Percentiles rank a stretch among this genome's conserved stretches.
Evolutionary conservation across 2,329 filamentous ascomycete species (phyloP).

Genomic region (Lithohypha guttulata): DNA sequence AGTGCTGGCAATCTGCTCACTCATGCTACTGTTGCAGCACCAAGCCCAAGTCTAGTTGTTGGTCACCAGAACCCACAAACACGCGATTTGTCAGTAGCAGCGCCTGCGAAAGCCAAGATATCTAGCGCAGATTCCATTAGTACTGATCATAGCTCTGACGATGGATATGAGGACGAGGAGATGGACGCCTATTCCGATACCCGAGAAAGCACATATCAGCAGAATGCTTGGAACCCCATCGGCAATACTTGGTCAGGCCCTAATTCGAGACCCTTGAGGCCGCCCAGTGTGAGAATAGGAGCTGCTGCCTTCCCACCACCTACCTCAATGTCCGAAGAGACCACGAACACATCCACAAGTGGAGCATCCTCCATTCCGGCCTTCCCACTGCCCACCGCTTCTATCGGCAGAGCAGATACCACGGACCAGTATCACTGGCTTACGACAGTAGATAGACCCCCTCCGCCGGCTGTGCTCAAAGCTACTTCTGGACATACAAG

Average conservation of each 20-base stretch:
- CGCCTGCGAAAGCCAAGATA: constrained; percentile 34
- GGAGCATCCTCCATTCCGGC: constrained; percentile 18
- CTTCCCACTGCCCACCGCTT: constrained; percentile 16
- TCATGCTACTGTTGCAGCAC: constrained; percentile 31
- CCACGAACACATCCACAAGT: constrained; percentile 11
- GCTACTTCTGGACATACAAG: neutral
- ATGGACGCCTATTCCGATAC: constrained; percentile 23
- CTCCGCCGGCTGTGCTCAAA: neutral
- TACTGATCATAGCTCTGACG: constrained; percentile 27
- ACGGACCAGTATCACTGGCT: constrained; percentile 3
- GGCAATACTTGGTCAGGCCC: constrained; percentile 21
- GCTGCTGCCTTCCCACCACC: constrained; percentile 27
- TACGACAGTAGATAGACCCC: constrained; percentile 1
- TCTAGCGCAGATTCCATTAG: constrained; percentile 34
- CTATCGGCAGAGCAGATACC: neutral
- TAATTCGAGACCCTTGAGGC: constrained; percentile 25
- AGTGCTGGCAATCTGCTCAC: constrained; percentile 26
- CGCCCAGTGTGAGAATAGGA: constrained; percentile 33
- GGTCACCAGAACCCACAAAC: constrained; percentile 23
- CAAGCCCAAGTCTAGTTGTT: constrained; percentile 34
- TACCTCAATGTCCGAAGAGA: constrained; percentile 13
- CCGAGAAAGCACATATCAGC: constrained; percentile 21
- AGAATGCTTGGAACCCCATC: constrained; percentile 21
- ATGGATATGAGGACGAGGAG: constrained; percentile 21
- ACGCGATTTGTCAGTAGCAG: constrained; percentile 27